Conservation (phyloP, 345 rosid genomes). For the Acer yangbiense region DNA sequence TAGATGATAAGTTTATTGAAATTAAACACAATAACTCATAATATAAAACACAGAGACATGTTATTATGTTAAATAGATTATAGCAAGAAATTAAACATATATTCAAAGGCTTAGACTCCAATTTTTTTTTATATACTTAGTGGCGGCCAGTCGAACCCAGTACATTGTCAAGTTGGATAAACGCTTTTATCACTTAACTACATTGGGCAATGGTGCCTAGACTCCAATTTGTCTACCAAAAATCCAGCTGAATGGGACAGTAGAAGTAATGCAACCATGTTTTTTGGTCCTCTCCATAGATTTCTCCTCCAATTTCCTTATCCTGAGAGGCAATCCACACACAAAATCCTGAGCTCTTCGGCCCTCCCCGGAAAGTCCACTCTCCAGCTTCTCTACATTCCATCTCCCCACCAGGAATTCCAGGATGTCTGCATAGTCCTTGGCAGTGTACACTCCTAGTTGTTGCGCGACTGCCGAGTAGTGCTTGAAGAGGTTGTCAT, state of each 20-base stretch:
- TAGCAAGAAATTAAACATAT: too few species aligned
- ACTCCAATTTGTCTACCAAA: constrained; percentile 18
- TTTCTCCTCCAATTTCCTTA: constrained; percentile 40
- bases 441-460: constrained; percentile 42
- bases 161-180: too few species aligned
- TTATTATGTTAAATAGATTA: too few species aligned
- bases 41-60: too few species aligned
- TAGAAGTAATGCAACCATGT: background rate
- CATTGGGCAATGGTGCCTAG: too few species aligned
- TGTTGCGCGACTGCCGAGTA: constrained; percentile 40
- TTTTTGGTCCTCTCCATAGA: constrained; percentile 24
- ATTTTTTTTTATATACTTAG: too few species aligned
- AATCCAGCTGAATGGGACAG: constrained; percentile 43
- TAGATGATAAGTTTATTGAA: too few species aligned
- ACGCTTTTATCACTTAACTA: too few species aligned
- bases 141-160: too few species aligned
- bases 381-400: constrained; percentile 30
- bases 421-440: constrained; percentile 41
- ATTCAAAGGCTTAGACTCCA: too few species aligned
- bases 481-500: constrained; percentile 34
- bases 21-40: too few species aligned
- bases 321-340: constrained; percentile 31
- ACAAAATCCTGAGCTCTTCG: constrained; percentile 38
- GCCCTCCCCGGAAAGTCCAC: constrained; percentile 38
- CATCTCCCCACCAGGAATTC: constrained; percentile 39